A percentile compares a stretch with the other conserved stretches of the same genome.
These are phyloP conservation scores for Solanum piurae DNA, from an alignment of 257 asterid species.

Conservation along the genomic window DNA sequence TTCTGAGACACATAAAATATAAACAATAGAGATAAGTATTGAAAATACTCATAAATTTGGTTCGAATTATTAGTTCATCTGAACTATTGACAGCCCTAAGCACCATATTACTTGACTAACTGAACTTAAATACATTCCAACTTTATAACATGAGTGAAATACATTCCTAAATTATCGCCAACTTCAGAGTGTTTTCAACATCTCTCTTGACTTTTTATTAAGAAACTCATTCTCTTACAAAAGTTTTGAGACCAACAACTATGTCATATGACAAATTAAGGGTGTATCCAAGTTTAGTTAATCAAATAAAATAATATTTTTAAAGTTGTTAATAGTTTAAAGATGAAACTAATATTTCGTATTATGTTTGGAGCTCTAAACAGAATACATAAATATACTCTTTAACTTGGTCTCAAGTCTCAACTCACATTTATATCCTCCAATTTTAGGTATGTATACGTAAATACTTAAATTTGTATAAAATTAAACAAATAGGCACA, in stretches of 20 bases:
- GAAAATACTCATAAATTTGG: background rate
- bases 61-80: background rate
- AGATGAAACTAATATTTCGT: no score
- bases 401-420: no score
- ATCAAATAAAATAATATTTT: no score
- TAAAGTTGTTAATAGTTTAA: no score
- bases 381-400: no score
- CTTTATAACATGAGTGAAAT: background rate
- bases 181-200: background rate
- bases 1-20: no score
- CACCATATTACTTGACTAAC: no score
- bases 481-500: rapidly evolving
- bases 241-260: no score
- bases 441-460: rapidly evolving
- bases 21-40: no score
- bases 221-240: background rate
- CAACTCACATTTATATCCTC: rapidly evolving
- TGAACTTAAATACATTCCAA: background rate
- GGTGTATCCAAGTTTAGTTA: no score
- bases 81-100: background rate
- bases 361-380: background rate
- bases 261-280: no score
- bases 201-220: background rate
- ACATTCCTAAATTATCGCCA: background rate
- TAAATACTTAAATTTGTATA: no score